Base-by-base conservation (phyloP, 2,329 filamentous ascomycete genomes). In the Ascochyta clinopodiicola region DNA sequence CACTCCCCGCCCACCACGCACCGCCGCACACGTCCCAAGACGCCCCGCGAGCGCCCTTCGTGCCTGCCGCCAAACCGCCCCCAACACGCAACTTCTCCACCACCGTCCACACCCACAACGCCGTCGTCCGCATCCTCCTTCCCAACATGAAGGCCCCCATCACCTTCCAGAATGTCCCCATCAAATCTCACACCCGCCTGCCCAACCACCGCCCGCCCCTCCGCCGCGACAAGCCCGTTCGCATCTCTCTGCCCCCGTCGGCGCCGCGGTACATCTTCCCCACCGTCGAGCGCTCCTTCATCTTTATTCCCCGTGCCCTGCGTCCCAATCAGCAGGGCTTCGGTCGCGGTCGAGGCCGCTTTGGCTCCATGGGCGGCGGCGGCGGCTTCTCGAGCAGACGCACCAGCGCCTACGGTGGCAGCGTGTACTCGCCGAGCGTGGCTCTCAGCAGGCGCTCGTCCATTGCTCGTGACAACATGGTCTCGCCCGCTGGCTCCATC, bases 301-400 rank as follows among this genome's bases (percentile, higher is more conserved):
- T 97, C 68, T 99, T 99, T 78, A 99, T 99, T 57, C 95, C 95
- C 12, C 86, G 95, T 63, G 94, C 94, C 10, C 84, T 97, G 79
- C 87, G 95, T 64, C 95, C 95, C 13, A 97, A 96, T 73, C 92
- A 96, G 74, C 91, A 96, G 79, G 86, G 87, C 27, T 86, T 88
- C 63, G 82, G 81, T 38, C 82, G 85, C 51, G 84, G 84, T 47
- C 84, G 90, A 51, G 90, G 89, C 57, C 89, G 91, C 34, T 89
- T 91, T 54, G 86, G 86, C 15, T 84, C 90, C 1, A 79, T 79
- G 51, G 77, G 88, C 81, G 62, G 67, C 17, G 62, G 67, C 17
- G 73, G 91, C 80, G 74, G 91, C 80, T 68, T 89, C 51, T 92
- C 89, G 7, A 89, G 83, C 66, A 78, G 91, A 68, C 86, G 90